phyloP scores from a whole-genome alignment of 805 yeast genomes.

The Nakazawaea siamensis region DNA sequence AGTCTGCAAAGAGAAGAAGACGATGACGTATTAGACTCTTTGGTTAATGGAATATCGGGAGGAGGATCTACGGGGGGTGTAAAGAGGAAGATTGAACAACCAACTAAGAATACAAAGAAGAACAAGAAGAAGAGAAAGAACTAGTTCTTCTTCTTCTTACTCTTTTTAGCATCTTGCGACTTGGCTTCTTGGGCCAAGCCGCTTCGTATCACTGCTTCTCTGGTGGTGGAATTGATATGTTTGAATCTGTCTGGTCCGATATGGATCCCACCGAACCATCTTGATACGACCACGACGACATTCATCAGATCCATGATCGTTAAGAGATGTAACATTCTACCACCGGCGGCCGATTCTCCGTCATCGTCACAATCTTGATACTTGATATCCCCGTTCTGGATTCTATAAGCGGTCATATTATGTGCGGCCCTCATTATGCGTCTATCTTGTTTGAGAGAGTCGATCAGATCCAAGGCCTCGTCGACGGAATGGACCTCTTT shows the following conservation, averaged over 20 bases:
- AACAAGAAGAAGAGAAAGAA: constrained; percentile 5
- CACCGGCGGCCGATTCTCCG: constrained; percentile 96
- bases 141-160: constrained; percentile 16
- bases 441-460: constrained; percentile 49
- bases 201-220: constrained; percentile 73
- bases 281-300: constrained; percentile 74
- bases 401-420: constrained; percentile 84
- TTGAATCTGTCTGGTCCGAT: constrained; percentile 92
- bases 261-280: constrained; percentile 93
- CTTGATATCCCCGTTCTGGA: constrained; percentile 39
- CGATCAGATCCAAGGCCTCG: constrained; percentile 52
- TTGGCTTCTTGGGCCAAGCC: constrained; percentile 29
- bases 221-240: constrained; percentile 82
- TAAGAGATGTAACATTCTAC: constrained; percentile 70
- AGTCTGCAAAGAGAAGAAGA: constrained; percentile 10
- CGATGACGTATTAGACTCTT: constrained; percentile 7
- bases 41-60: constrained; percentile 5
- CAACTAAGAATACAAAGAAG: not conserved
- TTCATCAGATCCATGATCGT: constrained; percentile 73
- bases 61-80: constrained; percentile 2
- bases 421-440: constrained; percentile 65
- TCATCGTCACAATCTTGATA: constrained; percentile 92
- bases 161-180: constrained; percentile 23
- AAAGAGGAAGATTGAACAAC: constrained; percentile 2
- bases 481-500: constrained; percentile 52